These are phyloP conservation scores for Arabidopsis lyrata DNA, from an alignment of 441 rosid genomes.

Conservation along the genomic window DNA sequence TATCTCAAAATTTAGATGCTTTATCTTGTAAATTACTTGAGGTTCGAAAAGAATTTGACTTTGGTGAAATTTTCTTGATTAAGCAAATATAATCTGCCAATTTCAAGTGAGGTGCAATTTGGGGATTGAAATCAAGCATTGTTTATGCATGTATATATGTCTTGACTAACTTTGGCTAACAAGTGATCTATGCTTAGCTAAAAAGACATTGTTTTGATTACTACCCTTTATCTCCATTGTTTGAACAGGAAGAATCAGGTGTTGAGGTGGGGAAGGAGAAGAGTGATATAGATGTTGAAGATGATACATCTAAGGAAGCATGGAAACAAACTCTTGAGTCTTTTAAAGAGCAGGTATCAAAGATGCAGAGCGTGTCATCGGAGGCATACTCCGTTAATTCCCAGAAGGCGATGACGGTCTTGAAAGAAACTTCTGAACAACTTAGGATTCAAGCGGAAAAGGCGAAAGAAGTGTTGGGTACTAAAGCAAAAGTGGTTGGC, in stretches of 20 bases:
- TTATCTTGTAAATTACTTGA: slow-evolving; percentile 2
- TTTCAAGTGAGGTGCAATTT: slow-evolving; percentile 7
- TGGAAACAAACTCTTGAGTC: slow-evolving; percentile 79
- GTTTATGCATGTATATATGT: background rate
- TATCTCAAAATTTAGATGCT: background rate
- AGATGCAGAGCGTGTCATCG: slow-evolving; percentile 75
- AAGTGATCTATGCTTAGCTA: background rate
- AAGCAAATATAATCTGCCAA: background rate
- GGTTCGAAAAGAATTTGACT: slow-evolving; percentile 1
- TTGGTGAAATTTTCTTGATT: slow-evolving; percentile 13
- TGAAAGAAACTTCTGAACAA: slow-evolving; percentile 75
- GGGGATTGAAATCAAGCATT: background rate
- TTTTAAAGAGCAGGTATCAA: slow-evolving; percentile 78
- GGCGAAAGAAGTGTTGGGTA: slow-evolving; percentile 67
- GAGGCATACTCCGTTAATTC: slow-evolving; percentile 80
- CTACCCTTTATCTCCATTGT: slow-evolving; percentile 7
- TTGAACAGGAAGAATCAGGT: slow-evolving; percentile 57
- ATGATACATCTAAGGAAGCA: slow-evolving; percentile 64
- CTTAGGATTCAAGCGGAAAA: slow-evolving; percentile 80
- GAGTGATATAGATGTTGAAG: slow-evolving; percentile 51
- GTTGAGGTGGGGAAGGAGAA: slow-evolving; percentile 67
- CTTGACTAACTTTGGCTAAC: slow-evolving; percentile 3
- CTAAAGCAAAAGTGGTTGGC: slow-evolving; percentile 64
- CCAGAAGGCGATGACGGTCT: slow-evolving; percentile 59
- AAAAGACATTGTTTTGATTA: slow-evolving; percentile 8